Percentiles rank a stretch among this genome's conserved stretches.
Evolutionary conservation across 192 early-diverging fungal genomes (phyloP).

Genomic region (Mortierella claussenii): DNA sequence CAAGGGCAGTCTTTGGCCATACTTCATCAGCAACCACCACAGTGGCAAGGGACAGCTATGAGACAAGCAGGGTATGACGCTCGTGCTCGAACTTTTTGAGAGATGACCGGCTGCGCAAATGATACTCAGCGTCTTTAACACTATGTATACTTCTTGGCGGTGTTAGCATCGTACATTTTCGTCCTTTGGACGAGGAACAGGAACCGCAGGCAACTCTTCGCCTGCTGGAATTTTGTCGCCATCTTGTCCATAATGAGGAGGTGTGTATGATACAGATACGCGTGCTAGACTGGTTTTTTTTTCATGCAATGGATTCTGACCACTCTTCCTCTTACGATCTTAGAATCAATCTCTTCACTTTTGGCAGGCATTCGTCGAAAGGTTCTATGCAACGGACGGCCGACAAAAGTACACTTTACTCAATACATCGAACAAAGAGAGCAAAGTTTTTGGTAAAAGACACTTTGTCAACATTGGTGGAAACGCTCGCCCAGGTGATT

Average conservation of each 20-base stretch:
- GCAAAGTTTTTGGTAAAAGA: constrained; percentile 23
- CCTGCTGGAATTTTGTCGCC: constrained; percentile 7
- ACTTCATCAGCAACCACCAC: no score
- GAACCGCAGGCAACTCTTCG: constrained; percentile 6
- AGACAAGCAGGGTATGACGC: background rate
- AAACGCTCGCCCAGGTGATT: background rate
- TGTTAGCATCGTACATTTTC: background rate
- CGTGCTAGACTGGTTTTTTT: background rate
- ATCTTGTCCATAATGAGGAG: constrained; percentile 6
- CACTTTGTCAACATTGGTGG: no score
- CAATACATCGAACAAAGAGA: constrained; percentile 12
- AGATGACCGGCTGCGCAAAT: no score
- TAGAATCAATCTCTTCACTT: constrained; percentile 18
- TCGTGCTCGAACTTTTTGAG: no score
- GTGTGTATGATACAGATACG: background rate
- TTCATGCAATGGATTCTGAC: background rate
- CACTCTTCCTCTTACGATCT: background rate
- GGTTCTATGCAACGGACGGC: constrained; percentile 13
- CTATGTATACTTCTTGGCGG: no score
- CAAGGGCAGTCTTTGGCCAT: no score
- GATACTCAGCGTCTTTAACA: no score
- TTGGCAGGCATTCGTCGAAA: constrained; percentile 16
- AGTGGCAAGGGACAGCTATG: constrained; percentile 1
- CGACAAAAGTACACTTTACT: constrained; percentile 16
- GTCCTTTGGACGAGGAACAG: background rate